phyloP scores from a whole-genome alignment of 163 green algal species.

The Prototheca cutis region DNA sequence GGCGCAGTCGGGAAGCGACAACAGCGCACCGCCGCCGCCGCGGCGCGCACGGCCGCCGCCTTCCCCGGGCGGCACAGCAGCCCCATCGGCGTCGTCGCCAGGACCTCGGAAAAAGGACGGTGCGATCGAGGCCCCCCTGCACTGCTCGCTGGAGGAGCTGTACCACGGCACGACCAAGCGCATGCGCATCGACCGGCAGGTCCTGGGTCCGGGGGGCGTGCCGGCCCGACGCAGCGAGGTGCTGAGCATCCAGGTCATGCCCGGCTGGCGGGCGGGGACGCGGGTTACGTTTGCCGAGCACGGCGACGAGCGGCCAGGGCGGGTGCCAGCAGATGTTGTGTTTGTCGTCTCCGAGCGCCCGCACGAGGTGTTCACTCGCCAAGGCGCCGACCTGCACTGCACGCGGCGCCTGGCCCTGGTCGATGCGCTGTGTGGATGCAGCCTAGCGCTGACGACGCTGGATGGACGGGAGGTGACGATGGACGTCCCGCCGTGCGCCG shows the following conservation, averaged over 20 bases:
- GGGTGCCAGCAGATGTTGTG: constrained; percentile 60
- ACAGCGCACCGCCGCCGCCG: no score
- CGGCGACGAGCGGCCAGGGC: constrained; percentile 62
- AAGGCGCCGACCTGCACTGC: constrained; percentile 67
- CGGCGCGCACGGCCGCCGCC: not conserved
- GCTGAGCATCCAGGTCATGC: constrained; percentile 66
- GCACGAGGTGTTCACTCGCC: constrained; percentile 55
- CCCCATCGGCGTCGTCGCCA: no score
- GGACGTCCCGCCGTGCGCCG: constrained; percentile 20
- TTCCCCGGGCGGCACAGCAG: no score
- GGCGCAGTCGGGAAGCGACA: no score
- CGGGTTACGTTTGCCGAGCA: constrained; percentile 31
- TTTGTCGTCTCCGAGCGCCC: constrained; percentile 68
- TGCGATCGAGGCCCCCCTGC: constrained; percentile 10
- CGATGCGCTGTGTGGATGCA: constrained; percentile 50
- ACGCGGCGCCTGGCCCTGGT: constrained; percentile 46
- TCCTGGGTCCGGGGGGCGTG: not conserved
- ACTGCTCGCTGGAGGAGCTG: constrained; percentile 59
- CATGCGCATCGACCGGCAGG: constrained; percentile 51
- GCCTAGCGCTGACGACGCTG: constrained; percentile 34
- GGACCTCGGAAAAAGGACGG: constrained; percentile 24
- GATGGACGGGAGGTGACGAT: constrained; percentile 44
- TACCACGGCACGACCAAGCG: constrained; percentile 54
- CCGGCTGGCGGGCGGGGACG: constrained; percentile 81
- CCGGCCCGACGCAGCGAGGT: constrained; percentile 44